These are phyloP conservation scores for Mucor racemosus DNA, from an alignment of 371 early-diverging fungal genomes.

Conservation along the genomic window DNA sequence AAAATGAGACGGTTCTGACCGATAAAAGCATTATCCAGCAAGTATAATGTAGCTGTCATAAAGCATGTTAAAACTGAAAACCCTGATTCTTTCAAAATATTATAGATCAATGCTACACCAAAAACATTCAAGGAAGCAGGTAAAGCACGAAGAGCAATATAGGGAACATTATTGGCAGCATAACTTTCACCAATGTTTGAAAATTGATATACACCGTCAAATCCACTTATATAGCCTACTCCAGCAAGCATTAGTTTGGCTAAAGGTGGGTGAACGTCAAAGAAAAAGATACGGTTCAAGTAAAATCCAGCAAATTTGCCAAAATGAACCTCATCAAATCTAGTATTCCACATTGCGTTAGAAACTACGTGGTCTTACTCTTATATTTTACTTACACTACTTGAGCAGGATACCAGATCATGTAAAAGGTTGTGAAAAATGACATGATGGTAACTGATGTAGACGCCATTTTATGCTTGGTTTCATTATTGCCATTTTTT, in stretches of 20 bases:
- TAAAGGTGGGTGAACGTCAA: conserved; percentile 90
- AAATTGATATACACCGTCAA: conserved; percentile 91
- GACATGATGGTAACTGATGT: conserved; percentile 21
- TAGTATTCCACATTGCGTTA: too few species aligned
- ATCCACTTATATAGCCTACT: conserved; percentile 76
- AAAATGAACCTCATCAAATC: conserved; percentile 99
- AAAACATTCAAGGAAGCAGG: conserved; percentile 78
- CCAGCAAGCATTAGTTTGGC: conserved; percentile 94
- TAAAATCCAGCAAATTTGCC: conserved; percentile 98
- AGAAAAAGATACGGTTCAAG: conserved; percentile 89
- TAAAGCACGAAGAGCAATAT: conserved; percentile 80
- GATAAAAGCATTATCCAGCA: conserved; percentile 86
- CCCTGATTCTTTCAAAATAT: conserved; percentile 76
- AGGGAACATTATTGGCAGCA: conserved; percentile 75
- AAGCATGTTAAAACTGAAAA: conserved; percentile 69
- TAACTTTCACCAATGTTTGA: conserved; percentile 72
- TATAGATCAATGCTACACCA: conserved; percentile 77
- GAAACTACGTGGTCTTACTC: too few species aligned
- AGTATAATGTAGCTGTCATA: conserved; percentile 67
- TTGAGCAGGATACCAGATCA: conserved; percentile 66
- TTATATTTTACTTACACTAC: conserved; percentile 62
- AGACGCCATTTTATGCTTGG: conserved; percentile 20
- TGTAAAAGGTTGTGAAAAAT: conserved; percentile 43
- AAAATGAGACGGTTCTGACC: conserved; percentile 90
- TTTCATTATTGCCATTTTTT: not conserved